Base-by-base conservation (phyloP, 2,329 filamentous ascomycete genomes). In the Fusarium graminum region DNA sequence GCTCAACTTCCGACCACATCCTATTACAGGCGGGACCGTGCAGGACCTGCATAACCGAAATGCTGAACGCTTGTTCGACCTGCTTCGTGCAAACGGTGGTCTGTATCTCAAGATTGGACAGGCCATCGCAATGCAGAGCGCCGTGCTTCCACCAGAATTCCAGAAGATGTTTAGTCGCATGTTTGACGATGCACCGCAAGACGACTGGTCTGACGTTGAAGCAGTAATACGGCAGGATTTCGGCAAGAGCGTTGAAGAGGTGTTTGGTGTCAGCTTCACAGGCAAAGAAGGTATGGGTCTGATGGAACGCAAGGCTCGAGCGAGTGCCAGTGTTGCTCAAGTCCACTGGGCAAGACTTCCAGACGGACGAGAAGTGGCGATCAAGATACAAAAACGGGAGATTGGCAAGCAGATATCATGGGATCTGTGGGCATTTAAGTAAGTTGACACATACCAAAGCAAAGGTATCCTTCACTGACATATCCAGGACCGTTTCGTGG, bases 131-230 rank as follows among this genome's bases (percentile, higher is more conserved):
- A 98, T 98, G 95, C 95, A 99, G 83, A 94, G 92, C 69, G 94
- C 94, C 0, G 89, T 98, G 26, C 81, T 99, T 63, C 95, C 95
- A 26, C 92, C 94, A 0, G 93, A 97, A 78, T 98, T 98, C 72
- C 93, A 97, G 81, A 89, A 90, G 74, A 98, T 97, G 93, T 99
- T 99, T 75, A 85, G 90, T 22, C 87, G 91, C 73, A 97, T 99
- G 93, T 99, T 98, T 76, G 95, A 98, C 76, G 94, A 98, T 81
- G 95, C 95, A 65, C 94, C 94, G 36, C 94, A 97, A 82, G 95
- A 97, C 75, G 84, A 86, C 40, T 98, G 94, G 94, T 85, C 83
- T 68, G 92, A 94, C 49, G 90, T 97, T 3, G 90, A 97, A 80
- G 86, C 84, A 74, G 94, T 98, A 13, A 91, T 99, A 39, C 83